phyloP scores from a whole-genome alignment of 2,329 filamentous ascomycete species.

The Curvularia sp. region DNA sequence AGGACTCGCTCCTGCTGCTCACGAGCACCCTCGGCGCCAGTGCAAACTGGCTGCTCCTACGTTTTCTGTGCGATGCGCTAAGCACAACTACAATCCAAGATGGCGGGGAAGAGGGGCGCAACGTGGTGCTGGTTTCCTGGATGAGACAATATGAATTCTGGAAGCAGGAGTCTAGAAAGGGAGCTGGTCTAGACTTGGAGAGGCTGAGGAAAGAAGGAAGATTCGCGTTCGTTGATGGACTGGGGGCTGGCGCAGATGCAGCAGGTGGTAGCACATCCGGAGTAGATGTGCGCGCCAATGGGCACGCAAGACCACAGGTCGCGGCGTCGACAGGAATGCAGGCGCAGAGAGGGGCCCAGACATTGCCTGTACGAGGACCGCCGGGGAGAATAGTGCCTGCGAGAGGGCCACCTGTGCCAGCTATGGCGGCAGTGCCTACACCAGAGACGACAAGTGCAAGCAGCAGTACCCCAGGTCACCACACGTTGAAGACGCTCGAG shows the following conservation, averaged over 20 bases:
- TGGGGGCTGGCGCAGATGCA: conserved; percentile 62
- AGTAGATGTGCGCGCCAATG: conserved; percentile 2
- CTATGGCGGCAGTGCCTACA: conserved; percentile 4
- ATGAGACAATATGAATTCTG: conserved; percentile 80
- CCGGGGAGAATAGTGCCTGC: conserved; percentile 28
- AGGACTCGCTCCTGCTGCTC: conserved; percentile 69
- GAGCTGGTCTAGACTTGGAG: conserved; percentile 76
- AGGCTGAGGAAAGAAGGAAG: conserved; percentile 63
- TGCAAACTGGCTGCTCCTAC: conserved; percentile 63
- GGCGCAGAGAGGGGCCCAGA: conserved; percentile 7
- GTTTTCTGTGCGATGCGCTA: conserved; percentile 60
- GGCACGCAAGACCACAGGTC: conserved; percentile 5
- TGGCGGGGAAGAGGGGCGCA: conserved; percentile 38
- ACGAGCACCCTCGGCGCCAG: conserved; percentile 67
- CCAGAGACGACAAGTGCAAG: conserved; percentile 5
- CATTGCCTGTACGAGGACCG: conserved; percentile 29
- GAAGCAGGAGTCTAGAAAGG: conserved; percentile 71
- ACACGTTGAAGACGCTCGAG: conserved; percentile 38
- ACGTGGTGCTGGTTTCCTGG: conserved; percentile 81
- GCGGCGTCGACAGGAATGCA: not conserved
- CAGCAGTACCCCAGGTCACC: conserved; percentile 17
- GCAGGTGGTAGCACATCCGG: not conserved
- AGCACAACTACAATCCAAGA: conserved; percentile 30
- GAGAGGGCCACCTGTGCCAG: conserved; percentile 20
- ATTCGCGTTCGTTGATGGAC: conserved; percentile 78